Evolutionary conservation across 495 filamentous ascomycete genomes (phyloP).

Genomic region (Podospora fimiseda): DNA sequence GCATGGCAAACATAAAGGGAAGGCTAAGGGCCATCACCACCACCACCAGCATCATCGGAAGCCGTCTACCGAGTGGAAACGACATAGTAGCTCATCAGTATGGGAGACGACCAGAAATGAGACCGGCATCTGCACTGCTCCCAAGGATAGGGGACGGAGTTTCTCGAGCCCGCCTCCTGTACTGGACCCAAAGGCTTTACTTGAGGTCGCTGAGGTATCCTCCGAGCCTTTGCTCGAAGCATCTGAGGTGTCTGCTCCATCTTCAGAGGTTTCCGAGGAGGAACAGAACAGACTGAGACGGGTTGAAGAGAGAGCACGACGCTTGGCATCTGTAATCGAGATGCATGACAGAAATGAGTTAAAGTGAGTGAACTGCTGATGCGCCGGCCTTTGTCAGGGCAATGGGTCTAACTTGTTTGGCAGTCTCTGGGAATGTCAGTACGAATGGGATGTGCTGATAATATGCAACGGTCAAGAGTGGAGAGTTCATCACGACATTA

Average conservation of each 20-base stretch:
- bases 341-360: constrained; percentile 5
- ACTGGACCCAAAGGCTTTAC: no score
- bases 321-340: neutral
- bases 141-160: neutral
- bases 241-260: no score
- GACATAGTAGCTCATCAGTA: neutral
- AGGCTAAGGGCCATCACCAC: no score
- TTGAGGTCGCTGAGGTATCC: no score
- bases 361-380: constrained; percentile 3
- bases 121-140: neutral
- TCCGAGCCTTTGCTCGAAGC: no score
- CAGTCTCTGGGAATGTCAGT: constrained; percentile 14
- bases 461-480: constrained; percentile 1
- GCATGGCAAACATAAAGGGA: neutral
- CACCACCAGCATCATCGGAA: neutral
- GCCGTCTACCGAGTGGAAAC: neutral
- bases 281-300: neutral
- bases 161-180: no score
- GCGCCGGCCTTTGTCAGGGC: neutral
- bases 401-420: neutral
- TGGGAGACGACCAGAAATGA: neutral
- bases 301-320: neutral
- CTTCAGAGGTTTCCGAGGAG: neutral
- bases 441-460: constrained; percentile 18
- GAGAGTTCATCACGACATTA: constrained; percentile 20